Evolutionary conservation across 192 early-diverging fungal genomes (phyloP).

Genomic region (Rhizophagus sp.): DNA sequence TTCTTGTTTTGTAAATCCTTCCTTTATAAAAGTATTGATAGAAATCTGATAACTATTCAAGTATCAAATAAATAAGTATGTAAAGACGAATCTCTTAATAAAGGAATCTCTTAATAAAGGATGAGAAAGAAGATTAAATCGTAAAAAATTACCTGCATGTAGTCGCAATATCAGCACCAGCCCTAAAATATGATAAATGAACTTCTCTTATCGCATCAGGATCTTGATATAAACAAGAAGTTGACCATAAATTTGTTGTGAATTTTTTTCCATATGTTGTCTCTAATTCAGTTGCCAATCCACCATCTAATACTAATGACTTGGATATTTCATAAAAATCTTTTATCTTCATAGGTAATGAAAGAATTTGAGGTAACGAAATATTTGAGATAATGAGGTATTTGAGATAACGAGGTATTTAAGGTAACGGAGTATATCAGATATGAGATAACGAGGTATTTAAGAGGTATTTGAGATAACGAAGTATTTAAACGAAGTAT

Average conservation of each 20-base stretch:
- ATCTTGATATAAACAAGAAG: slow-evolving; percentile 39
- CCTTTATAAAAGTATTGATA: slow-evolving; percentile 40
- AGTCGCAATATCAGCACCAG: slow-evolving; percentile 56
- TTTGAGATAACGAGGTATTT: no score
- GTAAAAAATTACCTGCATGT: slow-evolving; percentile 40
- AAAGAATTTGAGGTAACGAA: no score
- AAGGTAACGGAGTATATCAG: no score
- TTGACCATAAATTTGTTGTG: slow-evolving; percentile 45
- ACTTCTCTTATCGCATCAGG: slow-evolving; percentile 40
- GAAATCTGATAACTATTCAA: slow-evolving; percentile 60
- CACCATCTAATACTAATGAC: slow-evolving; percentile 50
- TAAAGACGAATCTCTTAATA: no score
- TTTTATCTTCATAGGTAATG: background rate
- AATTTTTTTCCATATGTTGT: slow-evolving; percentile 31
- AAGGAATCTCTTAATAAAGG: no score
- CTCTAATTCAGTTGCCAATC: slow-evolving; percentile 40
- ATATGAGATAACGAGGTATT: no score
- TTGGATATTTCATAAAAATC: background rate
- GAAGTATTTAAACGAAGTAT: no score
- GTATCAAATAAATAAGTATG: no score
- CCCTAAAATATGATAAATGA: slow-evolving; percentile 49
- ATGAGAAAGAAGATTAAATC: no score
- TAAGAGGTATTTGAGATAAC: no score
- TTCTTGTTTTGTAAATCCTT: slow-evolving; percentile 40
- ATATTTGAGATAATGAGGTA: no score